These are phyloP conservation scores for Claviceps africana DNA, from an alignment of 2,329 filamentous ascomycete genomes.

Conservation along the genomic window DNA sequence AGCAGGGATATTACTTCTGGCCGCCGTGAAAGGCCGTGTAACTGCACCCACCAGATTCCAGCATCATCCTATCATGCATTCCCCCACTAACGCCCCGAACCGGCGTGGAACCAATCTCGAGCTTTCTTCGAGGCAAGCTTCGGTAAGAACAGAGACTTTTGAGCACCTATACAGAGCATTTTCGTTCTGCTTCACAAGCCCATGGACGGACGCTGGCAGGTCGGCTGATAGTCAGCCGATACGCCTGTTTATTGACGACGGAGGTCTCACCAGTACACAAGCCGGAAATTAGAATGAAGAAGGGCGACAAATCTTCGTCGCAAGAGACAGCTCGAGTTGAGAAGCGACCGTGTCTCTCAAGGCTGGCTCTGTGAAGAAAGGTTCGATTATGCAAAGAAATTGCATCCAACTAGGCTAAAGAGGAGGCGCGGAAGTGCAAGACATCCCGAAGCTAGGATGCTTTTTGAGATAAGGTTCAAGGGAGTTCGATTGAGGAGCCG, in stretches of 20 bases:
- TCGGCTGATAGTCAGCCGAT: neutral
- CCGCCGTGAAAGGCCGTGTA: neutral
- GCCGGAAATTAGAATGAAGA: too few relatives aligned
- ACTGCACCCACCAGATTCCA: neutral
- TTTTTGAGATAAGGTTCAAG: conserved; percentile 1
- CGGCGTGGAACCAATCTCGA: neutral
- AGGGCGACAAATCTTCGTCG: neutral
- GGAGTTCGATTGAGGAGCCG: conserved; percentile 1
- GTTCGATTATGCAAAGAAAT: too few relatives aligned
- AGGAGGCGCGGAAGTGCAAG: neutral
- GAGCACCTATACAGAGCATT: neutral
- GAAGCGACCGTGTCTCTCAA: neutral
- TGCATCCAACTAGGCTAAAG: neutral
- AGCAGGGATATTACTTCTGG: neutral
- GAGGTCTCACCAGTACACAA: neutral
- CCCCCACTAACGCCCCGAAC: neutral
- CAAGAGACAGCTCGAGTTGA: neutral
- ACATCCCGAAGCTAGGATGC: neutral
- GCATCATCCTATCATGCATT: neutral
- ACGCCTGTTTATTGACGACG: neutral
- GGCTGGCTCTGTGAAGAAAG: neutral
- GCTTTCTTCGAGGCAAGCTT: neutral
- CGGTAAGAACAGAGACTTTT: neutral
- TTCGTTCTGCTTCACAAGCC: neutral
- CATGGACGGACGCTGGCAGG: neutral